Conservation (phyloP, 2,329 filamentous ascomycete genomes). For the Diaporthe sp. region DNA sequence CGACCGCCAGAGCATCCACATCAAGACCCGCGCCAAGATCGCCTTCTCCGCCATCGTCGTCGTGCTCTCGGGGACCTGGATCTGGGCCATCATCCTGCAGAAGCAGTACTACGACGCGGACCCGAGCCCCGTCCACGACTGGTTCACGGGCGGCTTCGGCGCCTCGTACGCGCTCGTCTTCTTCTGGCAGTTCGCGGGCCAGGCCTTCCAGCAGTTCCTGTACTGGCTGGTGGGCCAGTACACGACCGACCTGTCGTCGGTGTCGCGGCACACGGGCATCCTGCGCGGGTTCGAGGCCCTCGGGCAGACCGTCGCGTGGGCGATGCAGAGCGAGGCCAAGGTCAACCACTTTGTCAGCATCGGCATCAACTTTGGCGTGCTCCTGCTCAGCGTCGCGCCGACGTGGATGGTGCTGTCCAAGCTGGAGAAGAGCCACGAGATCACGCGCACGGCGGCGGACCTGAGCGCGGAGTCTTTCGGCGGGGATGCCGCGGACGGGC, state of each 20-base stretch:
- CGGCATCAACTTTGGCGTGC: conserved; percentile 50
- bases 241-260: conserved; percentile 49
- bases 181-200: conserved; percentile 73
- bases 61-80: conserved; percentile 50
- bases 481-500: background rate
- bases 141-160: conserved; percentile 64
- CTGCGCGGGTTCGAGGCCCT: conserved; percentile 50
- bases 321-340: conserved; percentile 51
- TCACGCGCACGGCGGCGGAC: conserved; percentile 35
- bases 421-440: conserved; percentile 49
- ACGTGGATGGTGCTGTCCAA: conserved; percentile 51
- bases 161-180: conserved; percentile 75
- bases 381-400: conserved; percentile 48
- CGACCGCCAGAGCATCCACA: conserved; percentile 49
- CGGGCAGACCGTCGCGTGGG: conserved; percentile 52
- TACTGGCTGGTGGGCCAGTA: conserved; percentile 53
- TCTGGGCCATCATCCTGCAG: conserved; percentile 50
- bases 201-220: conserved; percentile 52
- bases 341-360: conserved; percentile 52
- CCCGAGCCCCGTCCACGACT: conserved; percentile 49
- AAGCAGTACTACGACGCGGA: conserved; percentile 49
- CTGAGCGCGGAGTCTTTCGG: background rate
- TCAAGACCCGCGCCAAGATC: conserved; percentile 48
- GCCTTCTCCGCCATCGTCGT: conserved; percentile 47
- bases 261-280: conserved; percentile 51